phyloP scores from a whole-genome alignment of 164 flowering plant genomes.

The Akebia trifoliata region DNA sequence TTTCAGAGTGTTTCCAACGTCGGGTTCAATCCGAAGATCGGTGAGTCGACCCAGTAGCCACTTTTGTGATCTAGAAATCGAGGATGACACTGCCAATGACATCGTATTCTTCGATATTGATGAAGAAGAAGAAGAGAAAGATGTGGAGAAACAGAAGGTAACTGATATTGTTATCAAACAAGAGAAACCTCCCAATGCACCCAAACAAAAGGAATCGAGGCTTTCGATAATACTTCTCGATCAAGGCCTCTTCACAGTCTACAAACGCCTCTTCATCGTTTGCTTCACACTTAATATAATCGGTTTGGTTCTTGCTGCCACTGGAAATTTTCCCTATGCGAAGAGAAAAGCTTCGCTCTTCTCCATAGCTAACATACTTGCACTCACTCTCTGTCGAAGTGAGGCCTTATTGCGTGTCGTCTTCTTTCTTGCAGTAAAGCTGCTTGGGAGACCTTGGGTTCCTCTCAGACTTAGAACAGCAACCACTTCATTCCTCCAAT shows the following conservation, averaged over 20 bases:
- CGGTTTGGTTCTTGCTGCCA: constrained; percentile 34
- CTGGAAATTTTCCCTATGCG: constrained; percentile 41
- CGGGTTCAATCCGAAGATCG: constrained; percentile 5
- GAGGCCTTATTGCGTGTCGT: constrained; percentile 38
- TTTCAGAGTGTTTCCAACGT: constrained; percentile 12
- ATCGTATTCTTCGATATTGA: background rate
- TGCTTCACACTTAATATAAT: constrained; percentile 32
- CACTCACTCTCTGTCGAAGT: constrained; percentile 42
- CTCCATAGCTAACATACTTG: constrained; percentile 45
- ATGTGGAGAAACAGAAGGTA: constrained; percentile 15
- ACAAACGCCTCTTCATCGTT: constrained; percentile 42
- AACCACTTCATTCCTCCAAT: constrained; percentile 47
- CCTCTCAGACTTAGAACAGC: constrained; percentile 46
- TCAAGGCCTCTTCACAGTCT: constrained; percentile 59
- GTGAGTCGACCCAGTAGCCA: constrained; percentile 46
- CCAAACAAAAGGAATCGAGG: constrained; percentile 24
- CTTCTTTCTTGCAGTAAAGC: constrained; percentile 48
- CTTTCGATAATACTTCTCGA: constrained; percentile 49
- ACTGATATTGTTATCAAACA: background rate
- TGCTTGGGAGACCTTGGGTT: constrained; percentile 39
- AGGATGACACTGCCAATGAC: constrained; percentile 2
- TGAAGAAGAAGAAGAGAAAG: background rate
- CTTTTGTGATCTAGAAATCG: constrained; percentile 39
- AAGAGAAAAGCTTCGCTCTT: constrained; percentile 33
- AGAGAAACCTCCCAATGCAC: constrained; percentile 1